Evolutionary conservation across 768 basidiomycete species (phyloP), one percentile per base, ranked within the genome.

Genomic region (Kwoniella dejecticola): DNA sequence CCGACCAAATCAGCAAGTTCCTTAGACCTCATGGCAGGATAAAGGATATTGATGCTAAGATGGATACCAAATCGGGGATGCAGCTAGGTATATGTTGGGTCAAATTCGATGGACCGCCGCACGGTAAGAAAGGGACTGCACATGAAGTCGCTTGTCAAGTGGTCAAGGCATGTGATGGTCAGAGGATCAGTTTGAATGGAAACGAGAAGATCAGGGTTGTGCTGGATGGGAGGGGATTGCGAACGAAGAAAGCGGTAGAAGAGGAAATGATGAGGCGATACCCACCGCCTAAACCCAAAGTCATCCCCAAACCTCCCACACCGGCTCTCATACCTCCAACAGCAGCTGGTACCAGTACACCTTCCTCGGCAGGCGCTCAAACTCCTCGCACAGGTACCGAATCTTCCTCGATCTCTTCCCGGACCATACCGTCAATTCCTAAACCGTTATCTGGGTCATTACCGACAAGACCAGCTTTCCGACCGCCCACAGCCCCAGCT

Each of bases 11-110:
- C 54, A 84, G 85, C 23, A 82, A 84, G 3, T 84, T 88, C 71
- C 88, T 95, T 71, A 72, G 82, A 4, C 62, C 80, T 8, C 82
- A 88, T 71, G 93, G 91, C 1, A 74, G 80, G 15, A 81, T 93
- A 58, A 57, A 80, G 5, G 83, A 85, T 2, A 86, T 90, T 59
- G 90, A 93, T 59, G 83, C 87, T 11, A 89, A 91, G 70, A 85
- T 89, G 60, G 89, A 95, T 79, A 83, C 84, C 58, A 82, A 83
- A 52, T 90, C 86, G n/a, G 93, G 92, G 2, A 87, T 85, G 49
- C 85, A 88, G 1, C 83, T 96, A 1, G 93, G 94, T 2, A 84
- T 97, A 41, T 85, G 91, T 41, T 85, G 85, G 72, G 83, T 97
- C 64, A 85, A 84, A 65, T 97, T 77, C 57, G 63, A 71, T 52